Conservation (phyloP, 2,329 filamentous ascomycete species). For the Coniochaeta sp. region DNA sequence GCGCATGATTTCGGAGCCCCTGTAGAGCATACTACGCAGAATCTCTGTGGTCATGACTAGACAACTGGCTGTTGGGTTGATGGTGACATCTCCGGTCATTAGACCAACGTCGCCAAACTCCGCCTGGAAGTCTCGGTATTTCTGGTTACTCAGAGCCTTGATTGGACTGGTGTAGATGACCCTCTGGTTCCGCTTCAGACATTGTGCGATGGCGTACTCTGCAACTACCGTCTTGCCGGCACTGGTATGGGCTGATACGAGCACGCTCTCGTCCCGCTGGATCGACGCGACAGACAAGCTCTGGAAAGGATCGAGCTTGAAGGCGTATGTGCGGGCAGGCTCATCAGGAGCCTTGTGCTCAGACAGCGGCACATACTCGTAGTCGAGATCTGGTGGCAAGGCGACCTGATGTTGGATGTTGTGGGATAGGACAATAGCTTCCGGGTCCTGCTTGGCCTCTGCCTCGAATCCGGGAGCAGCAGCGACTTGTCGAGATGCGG, state of each 20-base stretch:
- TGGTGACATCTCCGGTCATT: conserved; percentile 99
- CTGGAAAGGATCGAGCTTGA: conserved; percentile 96
- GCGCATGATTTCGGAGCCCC: conserved; percentile 98
- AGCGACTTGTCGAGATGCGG: conserved; percentile 84
- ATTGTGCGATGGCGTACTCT: conserved; percentile 96
- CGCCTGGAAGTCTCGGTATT: conserved; percentile 91
- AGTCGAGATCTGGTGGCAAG: conserved; percentile 85
- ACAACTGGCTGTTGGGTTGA: conserved; percentile 96
- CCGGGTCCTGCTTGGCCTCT: conserved; percentile 50
- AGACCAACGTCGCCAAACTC: conserved; percentile 95
- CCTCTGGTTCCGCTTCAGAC: conserved; percentile 92
- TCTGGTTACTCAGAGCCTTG: conserved; percentile 97
- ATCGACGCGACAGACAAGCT: conserved; percentile 92
- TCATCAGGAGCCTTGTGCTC: conserved; percentile 85
- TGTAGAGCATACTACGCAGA: conserved; percentile 95
- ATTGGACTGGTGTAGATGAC: conserved; percentile 99
- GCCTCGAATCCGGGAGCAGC: conserved; percentile 62
- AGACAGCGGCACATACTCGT: conserved; percentile 91
- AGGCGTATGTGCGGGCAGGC: conserved; percentile 77
- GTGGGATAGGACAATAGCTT: conserved; percentile 79
- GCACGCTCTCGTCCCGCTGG: conserved; percentile 88
- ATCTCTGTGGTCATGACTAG: conserved; percentile 99
- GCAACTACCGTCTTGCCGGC: conserved; percentile 98
- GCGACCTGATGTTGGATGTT: conserved; percentile 99
- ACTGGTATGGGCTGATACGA: conserved; percentile 95